Base-by-base conservation (phyloP, 306 rosid species). In the Vigna unguiculata region DNA sequence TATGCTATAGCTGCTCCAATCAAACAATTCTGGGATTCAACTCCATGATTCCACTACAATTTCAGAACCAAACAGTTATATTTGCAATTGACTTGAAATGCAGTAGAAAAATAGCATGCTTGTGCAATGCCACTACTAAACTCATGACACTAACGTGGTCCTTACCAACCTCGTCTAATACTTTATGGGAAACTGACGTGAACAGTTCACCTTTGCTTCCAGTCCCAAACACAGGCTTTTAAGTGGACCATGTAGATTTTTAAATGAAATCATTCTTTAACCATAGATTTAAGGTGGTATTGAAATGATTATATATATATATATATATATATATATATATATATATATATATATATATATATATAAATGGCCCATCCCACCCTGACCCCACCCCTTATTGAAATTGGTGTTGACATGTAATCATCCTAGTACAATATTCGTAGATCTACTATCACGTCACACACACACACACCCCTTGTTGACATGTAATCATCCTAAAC, bases 91-190 rank as follows among this genome's bases (percentile, higher is more conserved):
- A 10, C 57, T 51, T 17, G 12, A 49, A 49, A 49, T 8, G 22
- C 55, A 49, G 9, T 10, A 51, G 57, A n/a, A 51, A 51, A 51
- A 17, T 51, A 3, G 22, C 57, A 17, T 17, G 2, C 0, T 51
- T 4, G 1, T 5, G 9, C 24, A n/a, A 51, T 17, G 19, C 7
- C 22, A 51, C 11, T 2, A 7, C 17, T 51, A 51, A 51, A 51
- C 24, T 16, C 24, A 7, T 0, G 5, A 52, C 9, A 7, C 9
- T 17, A 52, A 19, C 24, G 2, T 9, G 9, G 49, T 48, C 11
- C 36, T n/a, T 48, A 59, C 57, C 57, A 47, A 60, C 43, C 71
- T 63, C 64, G 36, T 45, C 54, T 48, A 69, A 78, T 30, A 55
- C n/a, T 72, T 40, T 41, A 41, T 36, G 19, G 43, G 41, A 41